Base-by-base conservation (phyloP, 805 yeast species). In the Metschnikowia noctiluminum region DNA sequence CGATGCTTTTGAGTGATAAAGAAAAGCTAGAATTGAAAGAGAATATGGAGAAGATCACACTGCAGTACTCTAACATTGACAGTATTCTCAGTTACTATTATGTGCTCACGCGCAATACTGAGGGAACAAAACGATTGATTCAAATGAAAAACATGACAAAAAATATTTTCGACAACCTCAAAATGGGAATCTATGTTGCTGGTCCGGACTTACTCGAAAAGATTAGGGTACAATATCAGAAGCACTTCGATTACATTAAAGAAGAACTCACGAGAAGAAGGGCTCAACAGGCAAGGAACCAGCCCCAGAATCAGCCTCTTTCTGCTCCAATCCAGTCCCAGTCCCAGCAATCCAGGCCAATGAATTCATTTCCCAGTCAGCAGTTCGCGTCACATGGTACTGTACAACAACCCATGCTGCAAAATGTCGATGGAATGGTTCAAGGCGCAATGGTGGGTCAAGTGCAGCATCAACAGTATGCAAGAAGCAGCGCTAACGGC, bases 81-180 rank as follows among this genome's bases (percentile, higher is more conserved):
- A 84, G 84, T 51, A 73, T 89, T 38, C 81, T 88, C 37, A 89
- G 95, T 35, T 83, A 87, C 60, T 88, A 87, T 59, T 89, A 80
- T 61, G 78, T 85, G 50, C 73, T 88, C 51, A 86, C 96, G 1
- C 82, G 84, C 57, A 87, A 86, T 63, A 78, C 76, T 42, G 87
- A 83, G 43, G 91, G 88, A 9, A 85, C 96, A 1, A 82, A 81
- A 59, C 79, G 87, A 56, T 77, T 90, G 50, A 76, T 90, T 51
- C 91, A 87, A 62, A 80, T 87, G 75, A 84, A 89, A 65, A 77
- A 82, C 51, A 84, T 89, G 84, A 82, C 88, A 39, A 84, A 82
- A 59, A 86, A 84, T 61, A 86, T 89, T 51, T 68, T 84, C 56
- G 94, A 88, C 44, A 82, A 79, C 40, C 71, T 89, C 55, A 78